Base-by-base conservation (phyloP, 2,329 filamentous ascomycete genomes). In the Esteya vermicola region DNA sequence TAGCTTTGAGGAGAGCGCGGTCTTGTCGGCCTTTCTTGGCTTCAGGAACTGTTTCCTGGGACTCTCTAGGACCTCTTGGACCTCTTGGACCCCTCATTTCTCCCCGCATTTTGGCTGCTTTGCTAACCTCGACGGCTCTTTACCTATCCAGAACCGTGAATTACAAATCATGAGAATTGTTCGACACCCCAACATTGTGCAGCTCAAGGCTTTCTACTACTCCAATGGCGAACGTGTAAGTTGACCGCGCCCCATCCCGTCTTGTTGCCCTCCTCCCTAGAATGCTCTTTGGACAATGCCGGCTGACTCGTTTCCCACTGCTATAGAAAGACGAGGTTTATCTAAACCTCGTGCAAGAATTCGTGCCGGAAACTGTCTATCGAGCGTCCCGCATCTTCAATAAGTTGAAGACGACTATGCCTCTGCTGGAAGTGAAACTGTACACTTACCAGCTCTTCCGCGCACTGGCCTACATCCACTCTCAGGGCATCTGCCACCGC, bases 391-490 rank as follows among this genome's bases (percentile, higher is more conserved):
- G 91, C 54, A 96, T 95, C 67, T 98, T 98, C 74, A 96, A 93
- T 73, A 98, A 98, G 70, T 81, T 96, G 81, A 98, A 96, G 78
- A 93, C 88, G 7, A 95, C 89, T 39, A 98, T 98, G 91, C 91
- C 91, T 14, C 94, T 89, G 53, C 76, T 98, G 52, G 91, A 98
- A 63, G 86, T 96, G 58, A 98, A 98, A 71, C 81, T 98, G 47
- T 98, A 96, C 71, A 98, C 89, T 59, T 98, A 98, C 67, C 91
- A 98, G 69, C 81, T 98, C 41, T 98, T 98, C 76, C 81, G 91
- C 52, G 93, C 91, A 27, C 73, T 98, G 52, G 91, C 91, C 56
- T 98, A 98, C 65, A 98, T 98, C 52, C 91, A 98, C 65, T 96
- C 91, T 9, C 89, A 95, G 66, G 91, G 91, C 54, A 98, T 98